Evolutionary conservation across 2,329 filamentous ascomycete species (phyloP), one percentile per base, ranked within the genome.

Genomic region (Metarhizium guizhouense): DNA sequence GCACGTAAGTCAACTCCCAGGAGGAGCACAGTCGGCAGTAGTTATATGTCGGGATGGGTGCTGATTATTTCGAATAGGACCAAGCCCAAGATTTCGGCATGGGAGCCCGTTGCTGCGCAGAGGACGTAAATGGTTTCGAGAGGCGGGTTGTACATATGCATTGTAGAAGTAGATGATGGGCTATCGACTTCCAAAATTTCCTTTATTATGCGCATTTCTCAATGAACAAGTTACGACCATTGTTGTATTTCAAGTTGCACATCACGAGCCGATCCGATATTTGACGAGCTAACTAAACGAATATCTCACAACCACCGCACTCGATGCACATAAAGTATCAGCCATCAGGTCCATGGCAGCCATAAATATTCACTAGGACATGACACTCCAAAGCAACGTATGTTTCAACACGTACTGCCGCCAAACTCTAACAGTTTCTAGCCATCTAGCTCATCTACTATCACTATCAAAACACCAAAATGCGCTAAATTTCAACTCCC

Each of bases 1-100:
- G 79, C 77, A 99, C 94, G 92, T 97, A 74, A 72, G 92, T 85
- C 18, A 10, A 45, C 25, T 4, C 14, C 25, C 25, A 25, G 25
- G 25, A 25, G 25, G 25, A 25, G 25, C 6, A 16, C 16, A 18
- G 6, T 18, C 8, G 16, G 40, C 14, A n/a, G 36, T 32, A 25
- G 25, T 4, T 25, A 4, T 25, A 4, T 4, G 7, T 42, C 34
- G n/a, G 2, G n/a, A 20, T 18, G 3, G 42, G 14, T 52, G 49
- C 47, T 53, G 50, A 71, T 64, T 57, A 62, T 48, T 56, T 42
- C 5, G n/a, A 13, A 45, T 52, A 83, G 81, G 20, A 72, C 70
- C 38, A 81, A 81, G 67, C 69, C 79, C 45, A 84, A 83, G 74
- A 64, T 82, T 53, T 68, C 67, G 49, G 67, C 72, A 30, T 84